Evolutionary conservation across 306 rosid genomes (phyloP), one percentile per base, ranked within the genome.

Genomic region (Quercus mongolica): DNA sequence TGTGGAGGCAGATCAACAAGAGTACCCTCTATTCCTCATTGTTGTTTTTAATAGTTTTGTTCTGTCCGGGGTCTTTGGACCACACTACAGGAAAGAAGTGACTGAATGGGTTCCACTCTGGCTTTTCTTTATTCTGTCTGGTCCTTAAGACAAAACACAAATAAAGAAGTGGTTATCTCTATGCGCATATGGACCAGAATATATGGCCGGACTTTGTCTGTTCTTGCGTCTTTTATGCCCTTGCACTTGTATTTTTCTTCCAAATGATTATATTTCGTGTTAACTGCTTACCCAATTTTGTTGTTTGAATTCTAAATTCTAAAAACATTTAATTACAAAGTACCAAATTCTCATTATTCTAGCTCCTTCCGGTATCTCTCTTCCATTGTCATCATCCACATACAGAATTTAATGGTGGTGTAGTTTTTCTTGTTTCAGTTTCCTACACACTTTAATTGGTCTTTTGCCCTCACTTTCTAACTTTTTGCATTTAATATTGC

Each of bases 181-280:
- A 62, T 62, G 2, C n/a, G 33, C 69, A 13, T 1, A 12, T 28
- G 31, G n/a, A 57, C 67, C 68, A 74, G 35, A 74, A 19, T 35
- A 28, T 6, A 20, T 26, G 67, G 78, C 70, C 74, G 74, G 78
- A 23, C 49, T 52, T 63, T 73, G 78, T 79, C 78, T 62, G n/a
- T 63, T 21, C 33, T n/a, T 52, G 14, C 65, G 33, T 31, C 74
- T 31, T 52, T 12, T 49, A 49, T 49, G 54, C 54, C 54, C 17
- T 51, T 14, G 14, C 46, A 1, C 21, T 5, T 9, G 19, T 14
- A 20, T 25, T 21, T 6, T 7, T 69, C 41, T 31, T 4, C n/a
- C 14, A 15, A 20, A 30, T 33, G 54, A 49, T 49, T 49, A 10
- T 49, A 49, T 56, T 78, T 71, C 38, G 15, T 19, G 52, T 31